phyloP scores from a whole-genome alignment of 192 early-diverging fungal species.

The Umbelopsis sp. region DNA sequence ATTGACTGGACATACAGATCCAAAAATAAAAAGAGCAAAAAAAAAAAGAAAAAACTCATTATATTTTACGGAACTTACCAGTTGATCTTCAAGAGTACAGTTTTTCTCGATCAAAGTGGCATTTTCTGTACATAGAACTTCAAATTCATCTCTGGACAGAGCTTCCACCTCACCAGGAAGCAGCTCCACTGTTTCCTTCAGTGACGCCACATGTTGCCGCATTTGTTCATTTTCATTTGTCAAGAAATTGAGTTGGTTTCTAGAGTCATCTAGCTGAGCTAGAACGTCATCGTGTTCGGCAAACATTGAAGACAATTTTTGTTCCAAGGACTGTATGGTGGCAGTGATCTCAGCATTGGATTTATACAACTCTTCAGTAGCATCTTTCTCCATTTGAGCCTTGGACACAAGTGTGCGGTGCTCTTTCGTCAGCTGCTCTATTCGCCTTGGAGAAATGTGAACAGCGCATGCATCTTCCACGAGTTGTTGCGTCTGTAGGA shows the following conservation, averaged over 20 bases:
- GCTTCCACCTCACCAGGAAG: constrained; percentile 63
- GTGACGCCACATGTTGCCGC: constrained; percentile 55
- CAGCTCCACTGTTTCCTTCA: constrained; percentile 56
- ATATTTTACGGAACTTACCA: constrained; percentile 26
- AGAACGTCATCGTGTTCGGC: constrained; percentile 70
- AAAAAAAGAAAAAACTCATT: too few species aligned
- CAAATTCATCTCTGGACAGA: constrained; percentile 67
- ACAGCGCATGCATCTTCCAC: constrained; percentile 78
- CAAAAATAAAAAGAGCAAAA: background rate
- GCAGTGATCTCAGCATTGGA: constrained; percentile 66
- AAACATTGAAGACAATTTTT: constrained; percentile 62
- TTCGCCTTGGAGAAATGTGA: constrained; percentile 59
- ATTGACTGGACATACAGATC: background rate
- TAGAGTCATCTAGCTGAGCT: constrained; percentile 51
- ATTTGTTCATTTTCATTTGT: constrained; percentile 48
- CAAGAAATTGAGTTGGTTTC: background rate
- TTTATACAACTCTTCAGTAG: constrained; percentile 55
- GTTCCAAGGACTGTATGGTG: constrained; percentile 60
- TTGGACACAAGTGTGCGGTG: constrained; percentile 53
- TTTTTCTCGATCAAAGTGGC: constrained; percentile 69
- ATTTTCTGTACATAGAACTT: constrained; percentile 81
- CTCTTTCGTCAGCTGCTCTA: constrained; percentile 70
- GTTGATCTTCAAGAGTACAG: constrained; percentile 62
- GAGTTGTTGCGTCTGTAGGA: constrained; percentile 64
- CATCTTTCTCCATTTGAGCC: constrained; percentile 64